Conservation (phyloP, 139 green algal species). For the Choricystis sp. region DNA sequence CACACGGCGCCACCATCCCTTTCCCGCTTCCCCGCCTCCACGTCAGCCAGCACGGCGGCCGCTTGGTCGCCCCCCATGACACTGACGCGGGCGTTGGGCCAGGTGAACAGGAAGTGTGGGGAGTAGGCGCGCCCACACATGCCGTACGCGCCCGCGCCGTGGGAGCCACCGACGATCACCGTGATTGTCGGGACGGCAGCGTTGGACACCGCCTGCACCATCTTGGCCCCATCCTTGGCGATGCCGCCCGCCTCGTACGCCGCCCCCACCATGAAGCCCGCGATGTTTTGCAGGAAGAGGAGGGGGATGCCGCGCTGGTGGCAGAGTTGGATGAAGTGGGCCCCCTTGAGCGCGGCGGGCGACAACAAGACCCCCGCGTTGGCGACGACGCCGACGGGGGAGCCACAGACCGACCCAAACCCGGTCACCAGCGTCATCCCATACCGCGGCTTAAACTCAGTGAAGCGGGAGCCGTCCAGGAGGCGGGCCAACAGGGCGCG, state of each 20-base stretch:
- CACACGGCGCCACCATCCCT: slow-evolving; percentile 31
- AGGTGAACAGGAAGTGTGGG: slow-evolving; percentile 87
- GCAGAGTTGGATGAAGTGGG: slow-evolving; percentile 65
- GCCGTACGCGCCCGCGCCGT: slow-evolving; percentile 90
- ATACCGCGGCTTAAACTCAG: slow-evolving; percentile 86
- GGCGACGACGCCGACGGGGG: slow-evolving; percentile 70
- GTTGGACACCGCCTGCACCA: slow-evolving; percentile 82
- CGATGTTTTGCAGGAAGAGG: slow-evolving; percentile 84
- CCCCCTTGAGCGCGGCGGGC: slow-evolving; percentile 70
- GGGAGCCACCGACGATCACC: slow-evolving; percentile 70
- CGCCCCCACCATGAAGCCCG: slow-evolving; percentile 72
- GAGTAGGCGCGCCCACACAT: slow-evolving; percentile 89
- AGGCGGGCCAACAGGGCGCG: slow-evolving; percentile 52
- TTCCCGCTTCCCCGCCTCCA: slow-evolving; percentile 62
- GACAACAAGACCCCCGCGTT: slow-evolving; percentile 55
- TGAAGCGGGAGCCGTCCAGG: slow-evolving; percentile 66
- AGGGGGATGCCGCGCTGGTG: slow-evolving; percentile 65
- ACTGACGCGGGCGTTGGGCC: slow-evolving; percentile 80
- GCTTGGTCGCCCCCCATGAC: slow-evolving; percentile 88
- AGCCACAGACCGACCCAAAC: slow-evolving; percentile 58
- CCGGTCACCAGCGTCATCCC: slow-evolving; percentile 79
- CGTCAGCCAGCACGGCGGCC: slow-evolving; percentile 53
- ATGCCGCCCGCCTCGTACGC: slow-evolving; percentile 81
- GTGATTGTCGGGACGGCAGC: slow-evolving; percentile 76
- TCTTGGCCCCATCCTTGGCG: slow-evolving; percentile 90